Base-by-base conservation (phyloP, 495 filamentous ascomycete species). In the Penicillium alfredii region DNA sequence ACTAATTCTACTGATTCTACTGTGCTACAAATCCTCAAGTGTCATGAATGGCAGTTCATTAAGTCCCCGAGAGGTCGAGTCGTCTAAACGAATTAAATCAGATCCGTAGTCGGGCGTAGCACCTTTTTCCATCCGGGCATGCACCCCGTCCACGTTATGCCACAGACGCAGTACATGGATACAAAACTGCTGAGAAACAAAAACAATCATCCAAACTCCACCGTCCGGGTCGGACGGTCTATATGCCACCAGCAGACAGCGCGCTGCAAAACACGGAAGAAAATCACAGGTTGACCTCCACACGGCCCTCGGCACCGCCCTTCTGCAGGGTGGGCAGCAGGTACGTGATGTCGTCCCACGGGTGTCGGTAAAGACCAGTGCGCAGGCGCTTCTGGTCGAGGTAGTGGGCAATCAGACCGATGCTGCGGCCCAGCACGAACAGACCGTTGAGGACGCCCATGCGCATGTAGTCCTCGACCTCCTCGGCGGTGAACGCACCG, bases 401-500 rank as follows among this genome's bases (percentile, higher is more conserved):
- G 78, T 88, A 96, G 73, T 98, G 92, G 47, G 92, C 92, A 81
- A 97, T 98, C 50, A 98, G 73, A 85, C 92, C 92, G 53, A 98
- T 98, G 64, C 77, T 83, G 49, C 92, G 81, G 43, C 92, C 92
- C 30, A 98, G 78, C 14, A 98, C 92, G 77, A 98, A 98, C 34
- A 98, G 83, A 70, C 92, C 92, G 77, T 98, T 98, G 47, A 98
- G 81, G 33, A 98, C 92, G 72, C 92, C 92, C 86, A 94, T 98
- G 64, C 71, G 66, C 51, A 75, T 63, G 60, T 74, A 69, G 51
- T 78, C 72, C 57, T 70, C 64, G 13, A 66, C 60, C 49, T 85
- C 79, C 40, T 73, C 69, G 18, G 61, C 33, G 32, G 63, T 68
- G 79, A 98, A 98, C 37, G 92, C 92, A 68, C 92, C 92, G 61